Base-by-base conservation (phyloP, 2,329 filamentous ascomycete genomes). In the Colletotrichum caudatum region DNA sequence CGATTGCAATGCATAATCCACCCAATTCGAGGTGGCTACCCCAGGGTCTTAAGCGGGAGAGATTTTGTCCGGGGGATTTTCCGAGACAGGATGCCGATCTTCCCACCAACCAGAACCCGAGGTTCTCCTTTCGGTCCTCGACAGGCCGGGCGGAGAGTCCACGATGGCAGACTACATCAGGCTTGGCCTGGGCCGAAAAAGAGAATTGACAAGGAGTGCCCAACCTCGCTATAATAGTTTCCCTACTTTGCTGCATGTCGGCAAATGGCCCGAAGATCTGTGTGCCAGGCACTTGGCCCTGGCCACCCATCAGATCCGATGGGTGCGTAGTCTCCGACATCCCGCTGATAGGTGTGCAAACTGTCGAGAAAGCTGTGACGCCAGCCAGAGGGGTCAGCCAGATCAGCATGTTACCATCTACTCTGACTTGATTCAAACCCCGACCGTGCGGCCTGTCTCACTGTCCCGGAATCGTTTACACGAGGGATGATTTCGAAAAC, bases 51-150 rank as follows among this genome's bases (percentile, higher is more conserved):
- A 58, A 64, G 68, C 63, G 74, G 66, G 62, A 70, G 68, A 64
- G 35, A 63, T 64, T 58, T 68, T 68, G 66, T 66, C 62, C 69
- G 70, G 61, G 37, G 61, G 67, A 76, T 76, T 65, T 74, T 77
- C 75, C 76, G 75, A 66, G 51, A 35, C 37, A 59, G 35, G 57
- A 4, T 74, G 76, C 76, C 78, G 77, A 78, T 78, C 80, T 76
- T 80, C 78, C 81, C 81, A 80, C 80, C 77, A 82, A 77, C 81
- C 70, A 79, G 68, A 74, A 62, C 20, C 3, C 26, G 20, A 37
- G 51, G 11, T 54, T 12, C 41, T 26, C 20, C 14, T 35, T 37
- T 44, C 20, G 3, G 29, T 35, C 33, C 3, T 63, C 44, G 46
- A 63, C 48, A 11, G 16, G 44, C 33, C 54, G 23, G 26, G 59